phyloP scores from a whole-genome alignment of 2,329 filamentous ascomycete genomes.

The Cladosporium sp. region DNA sequence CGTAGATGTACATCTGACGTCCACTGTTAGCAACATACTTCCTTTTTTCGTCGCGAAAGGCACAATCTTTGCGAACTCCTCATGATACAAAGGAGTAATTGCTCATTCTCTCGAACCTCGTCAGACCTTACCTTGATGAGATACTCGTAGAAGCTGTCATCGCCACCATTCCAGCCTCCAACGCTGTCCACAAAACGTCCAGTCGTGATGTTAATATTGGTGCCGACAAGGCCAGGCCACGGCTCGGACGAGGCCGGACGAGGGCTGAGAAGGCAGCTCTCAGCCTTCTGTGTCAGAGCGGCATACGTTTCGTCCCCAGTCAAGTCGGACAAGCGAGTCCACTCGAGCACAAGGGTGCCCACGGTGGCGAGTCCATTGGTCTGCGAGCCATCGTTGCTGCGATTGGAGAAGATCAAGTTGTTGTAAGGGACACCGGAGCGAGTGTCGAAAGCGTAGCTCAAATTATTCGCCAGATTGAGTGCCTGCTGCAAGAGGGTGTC shows the following conservation, averaged over 20 bases:
- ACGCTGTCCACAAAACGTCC: conserved; percentile 63
- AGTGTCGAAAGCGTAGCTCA: conserved; percentile 76
- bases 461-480: conserved; percentile 62
- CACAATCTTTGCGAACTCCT: too few species aligned
- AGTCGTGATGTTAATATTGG: conserved; percentile 58
- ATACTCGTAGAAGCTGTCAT: conserved; percentile 84
- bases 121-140: conserved; percentile 62
- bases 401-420: conserved; percentile 55
- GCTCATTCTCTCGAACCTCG: too few species aligned
- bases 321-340: conserved; percentile 74
- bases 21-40: background rate
- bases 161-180: conserved; percentile 74
- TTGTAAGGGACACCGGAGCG: conserved; percentile 71
- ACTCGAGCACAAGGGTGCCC: conserved; percentile 78
- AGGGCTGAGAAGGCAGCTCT: conserved; percentile 67
- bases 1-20: conserved; percentile 69
- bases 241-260: conserved; percentile 61
- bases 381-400: conserved; percentile 43
- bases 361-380: conserved; percentile 71
- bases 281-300: conserved; percentile 60
- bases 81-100: too few species aligned
- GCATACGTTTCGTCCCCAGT: conserved; percentile 65
- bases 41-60: too few species aligned
- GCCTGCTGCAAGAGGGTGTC: conserved; percentile 64
- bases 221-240: conserved; percentile 72